Evolutionary conservation across 1,139 yeast species (phyloP), one percentile per base, ranked within the genome.

Genomic region (Saccharomyces hybrid): DNA sequence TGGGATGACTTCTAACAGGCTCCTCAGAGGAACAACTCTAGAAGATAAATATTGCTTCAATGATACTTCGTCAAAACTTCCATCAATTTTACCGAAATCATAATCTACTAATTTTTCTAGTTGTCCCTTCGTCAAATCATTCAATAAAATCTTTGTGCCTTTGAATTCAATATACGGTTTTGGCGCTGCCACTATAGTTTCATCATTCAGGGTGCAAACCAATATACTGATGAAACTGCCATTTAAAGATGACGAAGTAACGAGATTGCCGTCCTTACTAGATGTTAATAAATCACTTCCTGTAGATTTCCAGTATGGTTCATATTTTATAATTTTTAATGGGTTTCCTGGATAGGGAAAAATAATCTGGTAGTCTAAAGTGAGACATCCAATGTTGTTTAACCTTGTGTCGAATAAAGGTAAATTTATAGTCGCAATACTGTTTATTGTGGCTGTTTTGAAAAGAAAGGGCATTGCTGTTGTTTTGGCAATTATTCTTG

Each of bases 231-330:
- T 76, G 67, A 89, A 93, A 56, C 82, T 85, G 2, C 98, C 98
- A 19, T 85, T 80, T 52, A 93, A 75, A 0, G 97, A 90, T 0
- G 97, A 89, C 0, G 97, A 95, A 0, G 98, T 91, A 16, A 93
- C 96, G 65, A 89, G 83, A 5, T 95, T 57, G 34, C 62, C 55
- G 46, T 56, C 54, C 52, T 53, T 55, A 55, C 49, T 60, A 55
- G 60, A 44, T 4, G 55, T 50, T 11, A 52, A 29, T 19, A 41
- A 41, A 41, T 31, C 29, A 4, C 48, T 34, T 6, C 54, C 54
- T 5, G 54, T 52, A n/a, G 96, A 84, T 71, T 91, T 93, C 99
- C 99, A 93, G 71, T 93, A 93, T 0, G 98, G 91, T 66, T 91
- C 97, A 67, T 88, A 91, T 72, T 90, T 88, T 5, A 96, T 84